Percentiles rank a stretch among this genome's conserved stretches.
Conservation (phyloP, 2,329 filamentous ascomycete species). For the Dactylellina cionopaga region DNA sequence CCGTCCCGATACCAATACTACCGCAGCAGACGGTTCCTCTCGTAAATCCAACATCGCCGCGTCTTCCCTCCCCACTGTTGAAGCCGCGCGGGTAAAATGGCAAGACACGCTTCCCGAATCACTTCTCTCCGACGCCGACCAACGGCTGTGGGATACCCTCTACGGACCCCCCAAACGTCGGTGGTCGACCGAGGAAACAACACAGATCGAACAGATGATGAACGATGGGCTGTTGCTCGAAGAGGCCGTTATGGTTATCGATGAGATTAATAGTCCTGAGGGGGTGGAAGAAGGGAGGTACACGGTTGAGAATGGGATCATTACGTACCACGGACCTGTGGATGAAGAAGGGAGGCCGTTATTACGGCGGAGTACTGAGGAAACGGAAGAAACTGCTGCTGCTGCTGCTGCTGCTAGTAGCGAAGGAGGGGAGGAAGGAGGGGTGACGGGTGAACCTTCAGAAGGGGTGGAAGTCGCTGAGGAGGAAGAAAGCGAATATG, state of each 20-base stretch:
- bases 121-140: slow-evolving; percentile 8
- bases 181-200: slow-evolving; percentile 30
- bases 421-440: background rate
- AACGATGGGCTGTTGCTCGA: slow-evolving; percentile 31
- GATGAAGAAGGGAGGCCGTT: slow-evolving; percentile 34
- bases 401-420: background rate
- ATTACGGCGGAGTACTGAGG: background rate
- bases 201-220: slow-evolving; percentile 30
- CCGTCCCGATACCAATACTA: background rate
- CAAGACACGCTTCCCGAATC: slow-evolving; percentile 23
- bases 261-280: slow-evolving; percentile 12
- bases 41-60: slow-evolving; percentile 2
- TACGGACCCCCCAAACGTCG: slow-evolving; percentile 34
- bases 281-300: slow-evolving; percentile 18
- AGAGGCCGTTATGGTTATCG: slow-evolving; percentile 33
- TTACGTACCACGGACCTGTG: slow-evolving; percentile 39
- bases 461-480: background rate
- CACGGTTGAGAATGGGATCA: slow-evolving; percentile 30
- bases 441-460: background rate
- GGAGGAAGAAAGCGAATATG: background rate
- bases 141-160: slow-evolving; percentile 37
- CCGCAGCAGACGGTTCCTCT: background rate
- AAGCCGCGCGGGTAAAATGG: slow-evolving; percentile 35
- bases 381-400: background rate
- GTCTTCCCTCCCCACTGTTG: slow-evolving; percentile 10